Base-by-base conservation (phyloP, 2,329 filamentous ascomycete species). In the Clarireedia monteithiana region DNA sequence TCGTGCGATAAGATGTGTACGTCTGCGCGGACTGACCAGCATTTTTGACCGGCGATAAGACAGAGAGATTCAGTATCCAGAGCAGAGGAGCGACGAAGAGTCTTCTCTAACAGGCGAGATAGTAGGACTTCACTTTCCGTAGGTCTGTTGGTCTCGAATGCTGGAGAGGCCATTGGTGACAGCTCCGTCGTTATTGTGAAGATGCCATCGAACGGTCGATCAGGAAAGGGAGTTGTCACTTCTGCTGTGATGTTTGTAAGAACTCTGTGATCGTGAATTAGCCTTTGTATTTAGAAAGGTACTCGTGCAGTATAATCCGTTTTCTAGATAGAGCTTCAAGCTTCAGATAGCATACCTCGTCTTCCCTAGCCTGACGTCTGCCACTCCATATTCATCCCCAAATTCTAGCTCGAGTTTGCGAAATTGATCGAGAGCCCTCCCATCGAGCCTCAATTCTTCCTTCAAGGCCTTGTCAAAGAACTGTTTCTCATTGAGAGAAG, bases 61-160 rank as follows among this genome's bases (percentile, higher is more conserved):
- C 94, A 99, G 46, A 99, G 80, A 4, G 91, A 96, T 73, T 99
- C 94, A 36, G 91, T 96, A 71, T 97, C 92, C 42, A 99, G 82
- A 6, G 94, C 92, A 64, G 88, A 88, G 1, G 91, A 96, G 58
- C 94, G 86, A 44, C 94, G 91, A 59, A 97, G 84, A 7, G 94
- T 92, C 74, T 96, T 96, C 71, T 99, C 94, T 20, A 99, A 84
- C 44, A 94, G 81, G 36, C 92, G 85, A 9, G 91, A 91, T 27
- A 97, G 83, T 44, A 96, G 81, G 2, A 91, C 79, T 73, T 97
- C 94, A 55, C 86, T 81, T 65, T 95, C 88, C 60, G 86, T 91
- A 48, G 88, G 87, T 53, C 90, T 82, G 71, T 88, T 89, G 63
- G 88, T 82, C 72, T 96, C 91, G 73, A 95, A 95, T 36, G 88